Evolutionary conservation across 1,139 yeast genomes (phyloP), one percentile per base, ranked within the genome.

Genomic region (Pichia sp.): DNA sequence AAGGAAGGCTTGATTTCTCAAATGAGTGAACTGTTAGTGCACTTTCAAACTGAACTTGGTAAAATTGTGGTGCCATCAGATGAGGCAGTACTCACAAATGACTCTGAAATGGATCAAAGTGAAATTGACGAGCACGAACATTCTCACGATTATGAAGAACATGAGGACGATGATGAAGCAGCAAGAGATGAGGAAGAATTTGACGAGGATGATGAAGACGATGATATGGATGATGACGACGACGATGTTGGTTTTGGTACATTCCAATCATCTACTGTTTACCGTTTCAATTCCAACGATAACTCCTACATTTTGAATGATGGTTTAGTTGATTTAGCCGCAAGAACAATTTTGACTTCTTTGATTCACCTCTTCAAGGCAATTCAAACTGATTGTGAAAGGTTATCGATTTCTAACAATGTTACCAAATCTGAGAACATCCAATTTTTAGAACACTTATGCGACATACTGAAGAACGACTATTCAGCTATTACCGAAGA

Each of bases 1-100:
- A 75, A 87, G 50, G 94, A 89, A 57, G 96, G 96, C 0, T 67
- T 85, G 21, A 67, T 85, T 11, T 70, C 75, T 17, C 91, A 86
- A 58, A 68, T 77, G 4, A 55, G 58, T 4, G 55, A 59, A 1
- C 53, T 70, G 14, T 44, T 62, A 4, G 61, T 11, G 10, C 19
- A 32, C 10, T 40, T 49, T 22, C 24, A 38, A 17, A 27, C 4
- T 11, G 42, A 45, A n/a, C 28, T 20, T 27, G 21, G 27, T 21
- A 41, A 38, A 40, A 31, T 30, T 31, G 19, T 21, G 12, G 44
- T 33, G 18, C 5, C 7, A 20, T 17, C 24, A 5, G 59, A 52
- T 5, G 62, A 53, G 4, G 63, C 62, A 24, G 10, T 10, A 24
- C 7, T 24, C 9, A 24, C 10, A 24, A 24, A 24, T 24, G 27